Evolutionary conservation across 176 grass and related monocot genomes (phyloP).

Genomic region (Avena eriantha): DNA sequence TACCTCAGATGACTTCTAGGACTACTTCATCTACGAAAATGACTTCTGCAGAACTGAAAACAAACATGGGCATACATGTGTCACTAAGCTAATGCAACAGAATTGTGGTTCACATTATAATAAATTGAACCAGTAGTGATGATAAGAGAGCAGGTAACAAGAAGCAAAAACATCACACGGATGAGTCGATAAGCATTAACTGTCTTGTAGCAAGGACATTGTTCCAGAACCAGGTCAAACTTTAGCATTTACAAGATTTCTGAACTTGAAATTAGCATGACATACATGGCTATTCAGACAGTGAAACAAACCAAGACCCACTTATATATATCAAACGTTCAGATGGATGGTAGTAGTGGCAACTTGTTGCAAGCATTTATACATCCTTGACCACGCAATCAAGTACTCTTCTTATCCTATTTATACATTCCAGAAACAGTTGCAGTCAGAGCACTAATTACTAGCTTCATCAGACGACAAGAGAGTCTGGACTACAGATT

Average conservation of each 20-base stretch:
- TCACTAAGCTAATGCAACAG: neutral
- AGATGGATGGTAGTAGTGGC: neutral
- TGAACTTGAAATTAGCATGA: neutral
- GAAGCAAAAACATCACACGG: neutral
- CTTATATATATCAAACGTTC: neutral
- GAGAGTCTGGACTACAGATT: neutral
- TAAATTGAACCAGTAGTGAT: neutral
- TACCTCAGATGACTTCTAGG: slow-evolving; percentile 7
- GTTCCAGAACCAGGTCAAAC: neutral
- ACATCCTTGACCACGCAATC: neutral
- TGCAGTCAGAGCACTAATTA: neutral
- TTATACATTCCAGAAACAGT: neutral
- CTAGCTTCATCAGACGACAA: neutral
- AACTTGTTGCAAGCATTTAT: neutral
- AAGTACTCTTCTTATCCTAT: neutral
- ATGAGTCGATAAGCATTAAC: neutral
- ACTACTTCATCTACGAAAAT: neutral
- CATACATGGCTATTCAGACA: neutral
- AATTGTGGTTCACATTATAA: neutral
- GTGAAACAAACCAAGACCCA: neutral
- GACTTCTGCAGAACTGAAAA: neutral
- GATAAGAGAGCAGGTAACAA: neutral
- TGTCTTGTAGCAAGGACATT: neutral
- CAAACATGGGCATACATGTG: neutral
- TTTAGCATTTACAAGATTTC: slow-evolving; percentile 6